Base-by-base conservation (phyloP, 805 yeast species). In the Diddensiella transvaalensis region DNA sequence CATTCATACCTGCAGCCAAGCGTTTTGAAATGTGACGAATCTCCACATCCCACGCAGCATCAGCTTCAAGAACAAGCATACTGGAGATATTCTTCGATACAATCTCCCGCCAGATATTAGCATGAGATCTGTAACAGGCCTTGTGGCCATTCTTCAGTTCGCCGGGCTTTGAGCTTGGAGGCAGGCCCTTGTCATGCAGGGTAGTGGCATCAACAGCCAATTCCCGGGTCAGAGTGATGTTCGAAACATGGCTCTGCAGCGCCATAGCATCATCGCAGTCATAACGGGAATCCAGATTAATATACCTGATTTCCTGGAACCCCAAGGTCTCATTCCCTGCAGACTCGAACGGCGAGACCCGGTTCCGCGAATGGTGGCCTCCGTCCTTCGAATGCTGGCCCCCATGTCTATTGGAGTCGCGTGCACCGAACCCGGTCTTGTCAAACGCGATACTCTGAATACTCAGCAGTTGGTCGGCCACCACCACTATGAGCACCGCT, bases 1-100 rank as follows among this genome's bases (percentile, higher is more conserved):
- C 18, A 37, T 44, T 26, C 37, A 44, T 10, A 15, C 33, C 42
- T 19, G 24, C 29, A 17, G 48, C 48, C 6, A 44, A 11, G n/a
- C 48, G 13, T 22, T 37, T 18, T 13, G 43, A 22, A 17, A 44
- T 44, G 4, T 24, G 32, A 3, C 47, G 40, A 19, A 52, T 35
- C 23, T 52, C 38, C n/a, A 43, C 29, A 50, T 52, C 56, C 56
- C 56, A 52, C 21, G 45, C 42, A 3, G 52, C 48, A 23, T 52
- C 56, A 13, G 49, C 17, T 32, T 52, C 56, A 11, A 52, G 37
- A 36, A 52, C 44, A 10, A 52, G 43, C 3, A 43, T 19, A 10
- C 49, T 43, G 8, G 26, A 15, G 48, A 50, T 49, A 11, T 47
- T 42, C 15, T 52, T 36, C 4, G 41, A 30, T 21, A 52, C 29